Evolutionary conservation across 345 rosid genomes (phyloP), one percentile per base, ranked within the genome.

Genomic region (Gossypium australe): DNA sequence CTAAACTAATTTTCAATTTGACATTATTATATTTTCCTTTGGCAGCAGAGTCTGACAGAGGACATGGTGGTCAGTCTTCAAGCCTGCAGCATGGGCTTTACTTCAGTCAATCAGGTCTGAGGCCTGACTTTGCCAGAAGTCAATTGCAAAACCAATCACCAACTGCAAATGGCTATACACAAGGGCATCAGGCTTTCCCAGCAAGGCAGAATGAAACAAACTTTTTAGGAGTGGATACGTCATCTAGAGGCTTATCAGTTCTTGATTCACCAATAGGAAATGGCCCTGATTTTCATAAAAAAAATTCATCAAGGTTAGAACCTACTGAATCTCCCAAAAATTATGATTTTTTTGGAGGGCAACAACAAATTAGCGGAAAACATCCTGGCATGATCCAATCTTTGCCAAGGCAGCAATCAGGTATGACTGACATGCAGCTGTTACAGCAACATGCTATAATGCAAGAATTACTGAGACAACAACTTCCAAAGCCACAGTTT

Each of bases 381-480:
- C 85, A 80, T 71, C 84, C 87, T 75, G 86, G 85, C 78, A 83
- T 82, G 81, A 63, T 87, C 80, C 95, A 86, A 76, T 78, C 91
- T 41, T 82, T 86, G 52, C 84, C 92, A n/a, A 89, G 87, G 85
- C 97, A 88, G 85, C 93, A 88, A 79, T 80, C 87, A 44, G 92
- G 89, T 73, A 79, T 84, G 75, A 83, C 71, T 83, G 99, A 93
- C 58, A 80, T 90, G 90, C 97, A 89, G 82, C 81, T 95, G 18
- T 53, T 90, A 45, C 97, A 91, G 79, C 93, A 95, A 74, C 90
- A 93, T 69, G 70, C 83, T 70, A 86, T 93, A 84, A 81, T 89
- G 84, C 97, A 92, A 70, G 95, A 91, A 48, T 77, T 85, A 75
- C 98, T 91, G 79, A 86, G 92, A 76, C 97, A 87, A 75, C 89